phyloP scores from a whole-genome alignment of 139 green algal genomes.

The Chara braunii region DNA sequence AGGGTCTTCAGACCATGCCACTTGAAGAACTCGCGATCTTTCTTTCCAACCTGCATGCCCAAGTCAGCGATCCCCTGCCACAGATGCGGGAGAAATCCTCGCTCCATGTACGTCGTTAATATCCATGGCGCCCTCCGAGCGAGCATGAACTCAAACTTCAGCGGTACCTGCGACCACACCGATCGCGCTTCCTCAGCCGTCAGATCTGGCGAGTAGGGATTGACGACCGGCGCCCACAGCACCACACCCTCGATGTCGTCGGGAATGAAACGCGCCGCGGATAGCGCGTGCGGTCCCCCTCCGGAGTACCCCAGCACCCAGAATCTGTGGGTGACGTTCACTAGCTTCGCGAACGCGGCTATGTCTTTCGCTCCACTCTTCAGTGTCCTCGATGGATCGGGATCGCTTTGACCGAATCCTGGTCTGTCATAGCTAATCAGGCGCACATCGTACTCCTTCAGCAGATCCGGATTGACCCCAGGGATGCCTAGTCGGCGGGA shows the following conservation, averaged over 20 bases:
- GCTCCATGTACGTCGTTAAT: too few species aligned
- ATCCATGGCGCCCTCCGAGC: too few species aligned
- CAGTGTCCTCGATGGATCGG: slow-evolving; percentile 10
- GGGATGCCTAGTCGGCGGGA: slow-evolving; percentile 10
- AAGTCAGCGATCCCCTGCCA: too few species aligned
- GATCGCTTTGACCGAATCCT: slow-evolving; percentile 32
- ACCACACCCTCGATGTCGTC: not conserved
- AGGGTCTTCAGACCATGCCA: too few species aligned
- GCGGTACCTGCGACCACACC: not conserved
- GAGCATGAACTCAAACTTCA: not conserved
- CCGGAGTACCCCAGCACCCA: slow-evolving; percentile 15
- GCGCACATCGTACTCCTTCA: slow-evolving; percentile 14
- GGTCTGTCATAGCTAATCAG: slow-evolving; percentile 27
- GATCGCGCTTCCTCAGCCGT: not conserved
- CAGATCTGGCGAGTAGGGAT: not conserved
- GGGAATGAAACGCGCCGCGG: slow-evolving; percentile 19
- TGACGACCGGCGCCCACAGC: not conserved
- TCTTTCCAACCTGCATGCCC: too few species aligned
- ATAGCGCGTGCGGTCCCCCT: slow-evolving; percentile 2
- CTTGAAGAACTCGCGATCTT: too few species aligned
- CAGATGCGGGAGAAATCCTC: too few species aligned
- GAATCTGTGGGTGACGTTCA: slow-evolving; percentile 18
- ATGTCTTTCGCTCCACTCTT: slow-evolving; percentile 13
- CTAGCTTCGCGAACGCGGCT: slow-evolving; percentile 1
- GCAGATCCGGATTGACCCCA: slow-evolving; percentile 19